These are phyloP conservation scores for Paraphaeosphaeria minitans DNA, from an alignment of 2,329 filamentous ascomycete genomes.

Conservation along the genomic window DNA sequence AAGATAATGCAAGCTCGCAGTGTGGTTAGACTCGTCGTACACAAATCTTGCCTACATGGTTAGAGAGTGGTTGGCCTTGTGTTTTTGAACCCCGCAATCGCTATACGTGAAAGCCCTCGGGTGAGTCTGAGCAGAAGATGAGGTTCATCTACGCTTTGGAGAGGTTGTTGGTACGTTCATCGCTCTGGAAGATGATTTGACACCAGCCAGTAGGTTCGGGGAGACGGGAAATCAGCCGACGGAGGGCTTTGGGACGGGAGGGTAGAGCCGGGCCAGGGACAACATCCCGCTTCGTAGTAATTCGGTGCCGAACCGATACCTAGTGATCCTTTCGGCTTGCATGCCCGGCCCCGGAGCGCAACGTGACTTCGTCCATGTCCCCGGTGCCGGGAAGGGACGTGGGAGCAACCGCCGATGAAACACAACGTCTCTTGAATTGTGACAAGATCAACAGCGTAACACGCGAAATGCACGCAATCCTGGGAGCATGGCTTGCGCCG, in stretches of 20 bases:
- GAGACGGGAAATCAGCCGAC: not conserved
- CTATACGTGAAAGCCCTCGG: not conserved
- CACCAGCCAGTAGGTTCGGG: constrained; percentile 1
- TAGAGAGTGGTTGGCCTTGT: not conserved
- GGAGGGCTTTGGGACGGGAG: not conserved
- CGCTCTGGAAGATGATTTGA: not conserved
- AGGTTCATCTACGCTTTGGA: not conserved
- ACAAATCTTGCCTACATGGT: not conserved
- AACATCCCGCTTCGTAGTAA: constrained; percentile 2
- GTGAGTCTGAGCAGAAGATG: not conserved
- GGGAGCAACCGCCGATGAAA: not conserved
- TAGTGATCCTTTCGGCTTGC: constrained; percentile 4
- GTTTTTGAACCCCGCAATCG: constrained; percentile 3
- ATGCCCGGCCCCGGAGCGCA: not conserved
- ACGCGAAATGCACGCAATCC: not conserved
- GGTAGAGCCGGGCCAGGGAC: not conserved
- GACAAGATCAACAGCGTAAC: not conserved
- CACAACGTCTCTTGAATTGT: not conserved
- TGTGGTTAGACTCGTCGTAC: not conserved
- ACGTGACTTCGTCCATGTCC: not conserved
- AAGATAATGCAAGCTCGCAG: not conserved
- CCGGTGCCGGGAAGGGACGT: not conserved
- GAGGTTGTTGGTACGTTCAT: not conserved
- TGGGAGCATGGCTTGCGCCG: not conserved
- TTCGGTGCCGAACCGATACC: constrained; percentile 5